Conservation (phyloP, 805 yeast genomes). For the Myxozyma vanderwaltii region DNA sequence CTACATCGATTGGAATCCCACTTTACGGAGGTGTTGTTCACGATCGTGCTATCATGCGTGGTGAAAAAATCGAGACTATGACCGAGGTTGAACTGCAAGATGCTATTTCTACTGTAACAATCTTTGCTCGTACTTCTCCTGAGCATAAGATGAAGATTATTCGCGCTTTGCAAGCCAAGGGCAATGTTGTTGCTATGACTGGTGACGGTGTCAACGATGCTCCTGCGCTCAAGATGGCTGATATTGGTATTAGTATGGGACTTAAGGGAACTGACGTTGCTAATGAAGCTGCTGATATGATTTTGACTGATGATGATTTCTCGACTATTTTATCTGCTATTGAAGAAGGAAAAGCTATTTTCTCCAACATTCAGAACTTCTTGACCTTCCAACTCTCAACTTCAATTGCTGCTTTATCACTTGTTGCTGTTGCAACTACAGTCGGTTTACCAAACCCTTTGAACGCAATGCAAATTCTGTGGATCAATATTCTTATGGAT, state of each 20-base stretch:
- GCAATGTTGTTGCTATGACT: conserved; percentile 98
- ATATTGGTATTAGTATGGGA: conserved; percentile 87
- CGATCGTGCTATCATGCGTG: conserved; percentile 73
- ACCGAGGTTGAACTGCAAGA: conserved; percentile 68
- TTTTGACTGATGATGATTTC: conserved; percentile 94
- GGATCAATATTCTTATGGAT: conserved; percentile 77
- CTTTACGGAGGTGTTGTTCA: conserved; percentile 47
- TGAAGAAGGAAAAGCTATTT: conserved; percentile 97
- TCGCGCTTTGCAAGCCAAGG: conserved; percentile 88
- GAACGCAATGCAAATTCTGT: conserved; percentile 76
- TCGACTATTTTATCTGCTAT: conserved; percentile 91
- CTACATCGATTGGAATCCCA: conserved; percentile 88
- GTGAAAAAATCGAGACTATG: conserved; percentile 77
- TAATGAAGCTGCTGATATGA: conserved; percentile 98
- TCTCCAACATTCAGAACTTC: conserved; percentile 89
- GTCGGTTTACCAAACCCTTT: conserved; percentile 56
- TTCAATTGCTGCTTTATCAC: conserved; percentile 70
- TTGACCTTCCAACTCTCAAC: conserved; percentile 91
- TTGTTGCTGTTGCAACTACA: conserved; percentile 29
- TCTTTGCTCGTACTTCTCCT: conserved; percentile 93
- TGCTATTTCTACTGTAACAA: conserved; percentile 80
- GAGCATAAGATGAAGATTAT: conserved; percentile 91
- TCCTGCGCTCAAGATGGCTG: conserved; percentile 95
- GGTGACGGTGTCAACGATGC: conserved; percentile 99
- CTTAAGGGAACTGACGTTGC: conserved; percentile 97